Conservation (phyloP, 2,329 filamentous ascomycete species). For the Clonostachys rhizophaga region DNA sequence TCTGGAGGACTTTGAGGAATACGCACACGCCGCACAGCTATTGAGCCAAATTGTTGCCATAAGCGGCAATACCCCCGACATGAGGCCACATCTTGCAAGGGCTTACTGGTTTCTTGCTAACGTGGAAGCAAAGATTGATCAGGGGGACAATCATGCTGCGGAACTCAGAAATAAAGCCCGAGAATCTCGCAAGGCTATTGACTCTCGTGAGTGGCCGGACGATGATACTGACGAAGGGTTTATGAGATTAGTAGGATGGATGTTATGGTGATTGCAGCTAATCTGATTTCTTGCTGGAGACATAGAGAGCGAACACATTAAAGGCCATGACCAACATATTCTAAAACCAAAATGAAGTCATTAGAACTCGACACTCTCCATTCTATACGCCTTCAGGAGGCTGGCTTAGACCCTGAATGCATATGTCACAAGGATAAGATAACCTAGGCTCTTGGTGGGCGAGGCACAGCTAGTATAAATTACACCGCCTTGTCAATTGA, state of each 20-base stretch:
- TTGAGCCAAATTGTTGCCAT: not conserved
- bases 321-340: no score
- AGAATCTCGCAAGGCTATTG: not conserved
- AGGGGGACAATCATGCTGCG: not conserved
- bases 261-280: no score
- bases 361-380: slow-evolving; percentile 14
- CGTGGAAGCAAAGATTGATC: not conserved
- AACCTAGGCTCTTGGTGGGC: not conserved
- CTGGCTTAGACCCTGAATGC: slow-evolving; percentile 31
- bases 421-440: slow-evolving; percentile 35
- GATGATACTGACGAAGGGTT: not conserved
- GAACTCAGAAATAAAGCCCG: not conserved
- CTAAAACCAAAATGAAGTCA: no score
- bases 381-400: slow-evolving; percentile 30
- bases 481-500: slow-evolving; percentile 20
- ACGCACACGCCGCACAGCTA: not conserved
- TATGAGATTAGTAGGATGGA: not conserved
- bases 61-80: not conserved
- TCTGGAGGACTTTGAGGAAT: not conserved
- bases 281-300: no score
- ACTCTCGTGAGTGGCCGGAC: not conserved
- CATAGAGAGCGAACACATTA: no score
- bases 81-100: not conserved
- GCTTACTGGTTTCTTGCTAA: not conserved
- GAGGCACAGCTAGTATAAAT: no score